Percentiles rank a stretch among this genome's conserved stretches.
These are phyloP conservation scores for Zymoseptoria pseudotritici DNA, from an alignment of 2,329 filamentous ascomycete genomes.

Conservation along the genomic window DNA sequence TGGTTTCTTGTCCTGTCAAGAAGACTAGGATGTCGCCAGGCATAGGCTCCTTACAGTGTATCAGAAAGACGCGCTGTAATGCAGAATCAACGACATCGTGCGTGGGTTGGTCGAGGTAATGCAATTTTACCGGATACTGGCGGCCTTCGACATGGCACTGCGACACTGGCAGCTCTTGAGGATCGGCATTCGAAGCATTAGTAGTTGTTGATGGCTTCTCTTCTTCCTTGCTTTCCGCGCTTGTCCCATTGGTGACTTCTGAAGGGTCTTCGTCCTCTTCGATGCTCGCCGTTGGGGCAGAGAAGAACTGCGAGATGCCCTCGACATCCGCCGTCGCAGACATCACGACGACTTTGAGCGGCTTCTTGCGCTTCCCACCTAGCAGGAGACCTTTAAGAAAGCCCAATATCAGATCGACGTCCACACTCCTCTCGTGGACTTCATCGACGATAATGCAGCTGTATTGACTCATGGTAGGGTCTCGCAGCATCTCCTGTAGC, in stretches of 20 bases:
- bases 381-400: conserved; percentile 75
- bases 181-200: neutral
- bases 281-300: conserved; percentile 24
- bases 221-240: conserved; percentile 11
- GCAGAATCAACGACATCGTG: conserved; percentile 76
- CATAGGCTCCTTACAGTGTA: conserved; percentile 81
- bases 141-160: conserved; percentile 70
- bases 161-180: conserved; percentile 1
- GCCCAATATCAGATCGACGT: conserved; percentile 83
- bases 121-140: conserved; percentile 74
- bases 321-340: conserved; percentile 91
- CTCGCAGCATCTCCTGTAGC: conserved; percentile 82
- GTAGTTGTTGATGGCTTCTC: neutral
- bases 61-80: conserved; percentile 73
- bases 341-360: conserved; percentile 89
- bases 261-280: neutral
- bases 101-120: conserved; percentile 66
- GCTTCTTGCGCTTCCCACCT: conserved; percentile 52
- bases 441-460: conserved; percentile 91
- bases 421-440: conserved; percentile 90
- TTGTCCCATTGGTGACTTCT: neutral
- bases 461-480: conserved; percentile 75
- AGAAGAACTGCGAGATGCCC: conserved; percentile 68
- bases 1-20: conserved; percentile 85
- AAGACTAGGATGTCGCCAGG: conserved; percentile 93